These are phyloP conservation scores for Fremontodendron californicum DNA, from an alignment of 345 rosid species.

Conservation along the genomic window DNA sequence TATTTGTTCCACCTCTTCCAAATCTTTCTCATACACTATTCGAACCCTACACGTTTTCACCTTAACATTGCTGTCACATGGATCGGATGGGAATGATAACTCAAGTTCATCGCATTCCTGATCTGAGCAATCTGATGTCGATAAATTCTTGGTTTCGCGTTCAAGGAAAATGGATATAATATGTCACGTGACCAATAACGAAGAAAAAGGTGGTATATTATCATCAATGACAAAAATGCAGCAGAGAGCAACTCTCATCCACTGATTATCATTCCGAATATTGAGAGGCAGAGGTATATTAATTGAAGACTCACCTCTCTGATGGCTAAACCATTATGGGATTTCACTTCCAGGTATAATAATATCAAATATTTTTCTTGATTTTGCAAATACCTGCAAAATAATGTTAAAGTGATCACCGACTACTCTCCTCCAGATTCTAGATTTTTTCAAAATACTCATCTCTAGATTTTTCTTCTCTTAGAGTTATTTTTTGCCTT, in stretches of 20 bases:
- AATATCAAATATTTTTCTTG: neutral
- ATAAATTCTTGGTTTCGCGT: too few species aligned
- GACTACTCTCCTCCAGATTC: too few species aligned
- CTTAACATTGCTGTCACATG: too few species aligned
- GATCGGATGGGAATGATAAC: too few species aligned
- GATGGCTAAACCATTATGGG: neutral
- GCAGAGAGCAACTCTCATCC: conserved; percentile 9
- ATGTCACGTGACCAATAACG: neutral
- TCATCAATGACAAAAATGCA: neutral
- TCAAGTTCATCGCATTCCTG: too few species aligned
- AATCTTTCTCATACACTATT: neutral
- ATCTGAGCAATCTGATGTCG: too few species aligned
- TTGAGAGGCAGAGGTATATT: neutral
- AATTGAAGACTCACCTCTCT: neutral
- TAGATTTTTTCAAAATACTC: too few species aligned
- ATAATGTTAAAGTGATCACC: too few species aligned
- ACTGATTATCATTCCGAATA: neutral
- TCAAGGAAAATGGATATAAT: neutral
- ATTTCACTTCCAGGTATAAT: neutral
- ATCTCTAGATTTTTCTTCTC: too few species aligned
- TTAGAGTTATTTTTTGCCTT: too few species aligned
- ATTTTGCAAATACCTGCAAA: neutral
- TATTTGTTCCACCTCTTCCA: too few species aligned
- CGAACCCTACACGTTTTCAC: too few species aligned
- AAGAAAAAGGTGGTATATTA: neutral